Evolutionary conservation across 2,329 filamentous ascomycete species (phyloP), one percentile per base, ranked within the genome.

Genomic region (Berkeleyomyces rouxiae): DNA sequence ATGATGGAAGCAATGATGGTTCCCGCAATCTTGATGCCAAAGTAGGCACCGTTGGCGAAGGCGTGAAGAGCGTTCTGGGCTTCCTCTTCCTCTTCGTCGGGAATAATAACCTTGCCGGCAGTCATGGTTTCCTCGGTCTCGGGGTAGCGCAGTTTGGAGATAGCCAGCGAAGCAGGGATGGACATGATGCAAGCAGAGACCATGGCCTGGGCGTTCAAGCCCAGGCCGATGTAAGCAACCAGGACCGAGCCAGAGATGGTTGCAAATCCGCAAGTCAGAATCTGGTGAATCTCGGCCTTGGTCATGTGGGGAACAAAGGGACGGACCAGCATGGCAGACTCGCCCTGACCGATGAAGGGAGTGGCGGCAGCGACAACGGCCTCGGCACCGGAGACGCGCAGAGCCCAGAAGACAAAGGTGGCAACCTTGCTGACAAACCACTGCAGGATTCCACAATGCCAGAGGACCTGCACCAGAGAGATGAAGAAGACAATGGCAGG

Each of bases 401-500:
- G 85, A 53, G 79, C 81, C 87, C 89, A 95, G 81, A 92, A 95
- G 80, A 96, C 95, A 74, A 96, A 90, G 60, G 82, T 80, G 65
- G 91, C 90, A 68, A 93, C 88, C 74, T 96, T 96, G 68, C 79
- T 78, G 70, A 96, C 83, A 74, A 91, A 89, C 90, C 91, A 96
- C 74, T 95, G 90, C 61, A 96, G 76, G 66, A 90, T 78, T 2
- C 87, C 87, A 68, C 84, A 79, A 77, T 91, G 87, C 77, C 88
- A 95, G 51, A 95, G 74, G 11, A 96, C 82, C 74, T 95, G 88
- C 36, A 95, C 89, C n/a, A 96, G 78, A 1, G 90, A 84, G 64
- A 96, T 87, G 82, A 96, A 96, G 82, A 96, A 96, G 76, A 96
- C 89, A 74, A 96, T 95, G 69, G 91, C 85, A 0, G 91, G 90